phyloP scores from a whole-genome alignment of 1,139 yeast genomes.

The Suhomyces guaymorum region DNA sequence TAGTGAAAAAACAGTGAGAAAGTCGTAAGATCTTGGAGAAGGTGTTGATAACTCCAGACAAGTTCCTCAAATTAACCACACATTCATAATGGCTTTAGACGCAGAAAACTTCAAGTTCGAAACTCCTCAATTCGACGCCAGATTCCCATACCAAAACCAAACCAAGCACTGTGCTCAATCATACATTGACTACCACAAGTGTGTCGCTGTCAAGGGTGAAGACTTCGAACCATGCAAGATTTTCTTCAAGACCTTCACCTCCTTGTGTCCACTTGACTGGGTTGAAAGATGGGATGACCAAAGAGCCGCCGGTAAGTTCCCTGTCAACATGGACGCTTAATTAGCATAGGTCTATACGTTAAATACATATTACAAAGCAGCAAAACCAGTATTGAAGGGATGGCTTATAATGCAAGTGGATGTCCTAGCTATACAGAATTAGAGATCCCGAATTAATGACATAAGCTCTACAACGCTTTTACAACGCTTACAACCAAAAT shows the following conservation, averaged over 20 bases:
- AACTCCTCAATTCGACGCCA: conserved; percentile 86
- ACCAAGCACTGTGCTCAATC: conserved; percentile 98
- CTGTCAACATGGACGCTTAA: conserved; percentile 30
- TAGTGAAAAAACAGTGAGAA: conserved; percentile 11
- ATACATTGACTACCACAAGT: conserved; percentile 96
- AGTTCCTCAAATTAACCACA: conserved; percentile 4
- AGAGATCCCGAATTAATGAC: no score
- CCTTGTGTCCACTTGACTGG: conserved; percentile 94
- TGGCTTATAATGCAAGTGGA: not conserved
- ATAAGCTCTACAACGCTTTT: no score
- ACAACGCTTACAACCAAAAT: not conserved
- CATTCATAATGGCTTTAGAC: conserved; percentile 43
- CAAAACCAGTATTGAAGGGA: no score
- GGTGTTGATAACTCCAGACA: conserved; percentile 9
- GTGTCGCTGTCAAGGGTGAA: conserved; percentile 95
- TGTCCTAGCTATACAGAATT: no score
- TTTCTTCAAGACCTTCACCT: conserved; percentile 85
- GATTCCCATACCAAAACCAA: conserved; percentile 97
- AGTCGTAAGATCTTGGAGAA: conserved; percentile 15
- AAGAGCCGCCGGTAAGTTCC: conserved; percentile 63
- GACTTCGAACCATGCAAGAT: conserved; percentile 97
- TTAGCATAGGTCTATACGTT: conserved; percentile 6
- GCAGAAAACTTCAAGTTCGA: conserved; percentile 57
- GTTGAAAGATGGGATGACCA: conserved; percentile 95
- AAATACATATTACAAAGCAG: no score